A percentile compares a stretch with the other conserved stretches of the same genome.
Evolutionary conservation across 139 green algal genomes (phyloP).

Genomic region (Prasinococcaceae sp.): DNA sequence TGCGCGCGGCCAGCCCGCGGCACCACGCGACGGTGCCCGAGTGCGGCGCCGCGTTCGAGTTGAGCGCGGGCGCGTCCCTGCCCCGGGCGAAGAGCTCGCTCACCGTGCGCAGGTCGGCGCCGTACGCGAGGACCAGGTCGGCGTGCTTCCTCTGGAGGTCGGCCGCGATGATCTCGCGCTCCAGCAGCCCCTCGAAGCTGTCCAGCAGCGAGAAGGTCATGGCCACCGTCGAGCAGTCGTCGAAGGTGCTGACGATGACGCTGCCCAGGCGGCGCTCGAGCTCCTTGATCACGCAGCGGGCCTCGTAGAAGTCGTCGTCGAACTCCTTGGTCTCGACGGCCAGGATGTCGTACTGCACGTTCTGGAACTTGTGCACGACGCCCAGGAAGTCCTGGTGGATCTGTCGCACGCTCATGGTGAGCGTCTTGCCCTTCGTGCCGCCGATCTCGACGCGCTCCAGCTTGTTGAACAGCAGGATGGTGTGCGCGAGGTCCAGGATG

Average conservation of each 20-base stretch:
- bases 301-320: conserved; percentile 50
- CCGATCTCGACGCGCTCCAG: conserved; percentile 81
- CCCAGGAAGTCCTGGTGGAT: conserved; percentile 58
- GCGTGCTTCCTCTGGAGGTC: conserved; percentile 58
- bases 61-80: conserved; percentile 28
- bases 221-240: conserved; percentile 43
- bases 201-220: conserved; percentile 81
- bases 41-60: conserved; percentile 35
- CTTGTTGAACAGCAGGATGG: conserved; percentile 63
- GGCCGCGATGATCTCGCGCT: conserved; percentile 57
- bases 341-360: conserved; percentile 64
- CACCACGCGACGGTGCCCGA: conserved; percentile 65
- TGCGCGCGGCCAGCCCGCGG: conserved; percentile 52
- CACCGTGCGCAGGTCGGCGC: conserved; percentile 47
- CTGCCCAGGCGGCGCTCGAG: conserved; percentile 64
- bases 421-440: conserved; percentile 41
- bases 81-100: conserved; percentile 42
- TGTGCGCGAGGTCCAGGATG: conserved; percentile 64
- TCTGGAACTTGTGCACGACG: conserved; percentile 54
- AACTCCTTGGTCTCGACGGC: conserved; percentile 54
- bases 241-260: conserved; percentile 58
- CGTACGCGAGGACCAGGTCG: conserved; percentile 40
- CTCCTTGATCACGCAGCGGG: conserved; percentile 32
- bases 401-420: conserved; percentile 52
- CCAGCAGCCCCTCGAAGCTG: conserved; percentile 69